Percentiles rank a stretch among this genome's conserved stretches.
These are phyloP conservation scores for Ananas comosus DNA, from an alignment of 176 grass and related monocot species.

Conservation along the genomic window DNA sequence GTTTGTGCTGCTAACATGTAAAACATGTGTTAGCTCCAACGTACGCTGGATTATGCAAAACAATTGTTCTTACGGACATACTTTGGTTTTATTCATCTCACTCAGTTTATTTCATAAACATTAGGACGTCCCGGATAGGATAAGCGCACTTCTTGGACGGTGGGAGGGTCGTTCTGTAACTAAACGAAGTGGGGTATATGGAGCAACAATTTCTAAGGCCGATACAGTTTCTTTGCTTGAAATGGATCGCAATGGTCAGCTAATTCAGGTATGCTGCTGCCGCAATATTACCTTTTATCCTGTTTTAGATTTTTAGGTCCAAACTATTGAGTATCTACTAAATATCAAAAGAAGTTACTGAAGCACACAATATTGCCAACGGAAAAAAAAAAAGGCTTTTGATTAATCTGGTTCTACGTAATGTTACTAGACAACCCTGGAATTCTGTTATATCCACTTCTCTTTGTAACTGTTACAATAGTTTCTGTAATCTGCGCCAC, in stretches of 20 bases:
- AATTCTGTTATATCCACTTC: too few species aligned
- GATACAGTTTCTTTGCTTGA: constrained; percentile 54
- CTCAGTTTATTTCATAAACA: background rate
- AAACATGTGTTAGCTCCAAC: too few species aligned
- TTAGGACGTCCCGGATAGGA: constrained; percentile 19
- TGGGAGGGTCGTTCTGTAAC: constrained; percentile 88
- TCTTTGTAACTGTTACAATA: too few species aligned
- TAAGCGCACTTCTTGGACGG: constrained; percentile 58
- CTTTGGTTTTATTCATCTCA: background rate
- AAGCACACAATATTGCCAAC: background rate
- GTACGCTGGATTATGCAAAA: too few species aligned
- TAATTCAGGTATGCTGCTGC: constrained; percentile 51
- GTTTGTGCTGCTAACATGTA: too few species aligned
- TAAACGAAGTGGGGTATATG: constrained; percentile 85
- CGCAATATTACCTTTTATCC: constrained; percentile 10
- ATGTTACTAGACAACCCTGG: too few species aligned
- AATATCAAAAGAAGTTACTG: background rate
- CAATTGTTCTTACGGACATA: too few species aligned
- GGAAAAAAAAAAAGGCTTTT: too few species aligned
- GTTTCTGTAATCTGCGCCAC: too few species aligned
- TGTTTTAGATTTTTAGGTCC: background rate
- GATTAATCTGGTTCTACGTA: too few species aligned
- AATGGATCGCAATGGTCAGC: constrained; percentile 37
- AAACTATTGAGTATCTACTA: constrained; percentile 7
- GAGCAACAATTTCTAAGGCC: constrained; percentile 58